Conservation (phyloP, 441 rosid species). For the Isatis lusitanica region DNA sequence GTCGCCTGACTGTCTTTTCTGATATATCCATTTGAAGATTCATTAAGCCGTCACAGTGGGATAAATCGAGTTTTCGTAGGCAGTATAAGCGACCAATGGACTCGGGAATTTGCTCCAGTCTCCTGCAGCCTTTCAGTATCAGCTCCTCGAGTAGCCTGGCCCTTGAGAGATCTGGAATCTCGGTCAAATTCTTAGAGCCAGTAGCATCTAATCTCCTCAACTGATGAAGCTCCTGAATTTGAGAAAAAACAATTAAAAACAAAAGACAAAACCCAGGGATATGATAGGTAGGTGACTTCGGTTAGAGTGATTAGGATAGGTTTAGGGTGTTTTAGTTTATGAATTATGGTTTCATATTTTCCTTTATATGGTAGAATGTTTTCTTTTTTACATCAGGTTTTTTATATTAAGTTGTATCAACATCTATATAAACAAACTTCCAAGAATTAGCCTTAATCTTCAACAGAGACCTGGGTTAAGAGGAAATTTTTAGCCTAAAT, state of each 20-base stretch:
- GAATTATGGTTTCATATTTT: too few species aligned
- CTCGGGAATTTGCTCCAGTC: background rate
- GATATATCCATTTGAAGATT: slow-evolving; percentile 6
- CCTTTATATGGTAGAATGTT: too few species aligned
- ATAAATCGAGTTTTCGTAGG: slow-evolving; percentile 10
- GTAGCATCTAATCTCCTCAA: slow-evolving; percentile 22
- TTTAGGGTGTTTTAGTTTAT: too few species aligned
- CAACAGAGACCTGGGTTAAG: too few species aligned
- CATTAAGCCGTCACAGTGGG: background rate
- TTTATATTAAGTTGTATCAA: too few species aligned
- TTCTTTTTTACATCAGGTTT: too few species aligned
- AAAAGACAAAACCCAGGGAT: background rate
- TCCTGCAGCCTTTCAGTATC: slow-evolving; percentile 6
- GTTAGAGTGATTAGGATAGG: too few species aligned
- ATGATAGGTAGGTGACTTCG: too few species aligned
- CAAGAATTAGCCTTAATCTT: too few species aligned
- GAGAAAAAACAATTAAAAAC: background rate
- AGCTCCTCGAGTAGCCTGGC: background rate
- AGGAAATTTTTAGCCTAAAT: too few species aligned
- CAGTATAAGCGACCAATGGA: slow-evolving; percentile 1
- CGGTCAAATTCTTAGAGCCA: slow-evolving; percentile 10
- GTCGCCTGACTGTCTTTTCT: background rate
- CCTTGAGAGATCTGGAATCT: slow-evolving; percentile 18
- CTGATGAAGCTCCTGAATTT: background rate
- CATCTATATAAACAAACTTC: too few species aligned